A percentile compares a stretch with the other conserved stretches of the same genome.
These are phyloP conservation scores for Trichomonas tenax DNA, from an alignment of 208 protist genomes.

Conservation along the genomic window DNA sequence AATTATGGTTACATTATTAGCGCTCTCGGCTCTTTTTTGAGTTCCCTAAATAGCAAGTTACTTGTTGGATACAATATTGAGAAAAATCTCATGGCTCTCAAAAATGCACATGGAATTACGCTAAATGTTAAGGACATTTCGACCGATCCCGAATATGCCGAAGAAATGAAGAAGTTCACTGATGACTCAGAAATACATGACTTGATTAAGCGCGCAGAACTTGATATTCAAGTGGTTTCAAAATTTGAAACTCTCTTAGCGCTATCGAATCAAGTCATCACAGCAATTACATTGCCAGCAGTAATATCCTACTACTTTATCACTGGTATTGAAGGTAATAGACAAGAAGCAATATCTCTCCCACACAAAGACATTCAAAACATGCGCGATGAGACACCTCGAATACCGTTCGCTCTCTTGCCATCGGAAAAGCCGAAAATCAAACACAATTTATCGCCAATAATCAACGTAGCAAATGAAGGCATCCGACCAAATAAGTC, in stretches of 20 bases:
- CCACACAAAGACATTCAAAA: neutral
- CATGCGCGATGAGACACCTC: neutral
- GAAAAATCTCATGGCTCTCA: neutral
- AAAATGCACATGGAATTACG: neutral
- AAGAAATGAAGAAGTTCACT: neutral
- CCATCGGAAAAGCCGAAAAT: neutral
- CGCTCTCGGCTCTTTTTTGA: neutral
- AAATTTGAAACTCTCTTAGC: neutral
- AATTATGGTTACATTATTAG: neutral
- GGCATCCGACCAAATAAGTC: neutral
- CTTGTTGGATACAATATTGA: neutral
- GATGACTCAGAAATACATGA: neutral
- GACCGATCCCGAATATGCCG: neutral
- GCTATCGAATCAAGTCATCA: neutral
- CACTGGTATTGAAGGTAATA: neutral
- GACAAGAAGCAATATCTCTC: neutral
- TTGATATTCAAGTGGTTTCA: neutral
- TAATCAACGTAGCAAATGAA: neutral
- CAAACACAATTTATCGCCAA: neutral
- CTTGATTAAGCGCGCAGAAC: neutral
- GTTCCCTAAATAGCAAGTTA: neutral
- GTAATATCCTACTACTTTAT: neutral
- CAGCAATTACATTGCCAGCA: neutral
- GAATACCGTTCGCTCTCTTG: neutral
- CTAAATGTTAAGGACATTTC: neutral